These are phyloP conservation scores for Nepenthes mirabilis DNA, from an alignment of 148 eudicot genomes.

Conservation along the genomic window DNA sequence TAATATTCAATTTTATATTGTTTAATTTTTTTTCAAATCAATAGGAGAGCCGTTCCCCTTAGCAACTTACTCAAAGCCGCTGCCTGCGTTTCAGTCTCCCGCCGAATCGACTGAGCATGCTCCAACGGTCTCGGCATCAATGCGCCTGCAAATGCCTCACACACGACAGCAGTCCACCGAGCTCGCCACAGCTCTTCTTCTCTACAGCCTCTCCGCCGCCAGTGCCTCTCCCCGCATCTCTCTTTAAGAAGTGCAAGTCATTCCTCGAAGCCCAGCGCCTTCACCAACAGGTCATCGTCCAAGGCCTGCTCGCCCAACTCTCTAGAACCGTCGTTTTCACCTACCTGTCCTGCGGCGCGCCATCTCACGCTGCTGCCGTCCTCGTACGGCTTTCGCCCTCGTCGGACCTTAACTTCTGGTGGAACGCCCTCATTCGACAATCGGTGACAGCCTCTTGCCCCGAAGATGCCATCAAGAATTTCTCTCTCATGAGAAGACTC, in stretches of 20 bases:
- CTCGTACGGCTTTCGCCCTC: conserved; percentile 26
- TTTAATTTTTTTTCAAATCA: too few species aligned
- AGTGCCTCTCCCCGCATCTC: conserved; percentile 5
- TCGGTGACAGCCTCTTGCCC: conserved; percentile 9
- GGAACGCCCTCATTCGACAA: conserved; percentile 47
- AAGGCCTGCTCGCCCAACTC: conserved; percentile 12
- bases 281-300: conserved; percentile 25
- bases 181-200: too few species aligned
- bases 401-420: conserved; percentile 18
- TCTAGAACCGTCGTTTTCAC: conserved; percentile 12
- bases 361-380: conserved; percentile 14
- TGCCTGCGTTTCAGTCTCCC: too few species aligned
- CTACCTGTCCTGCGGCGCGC: conserved; percentile 17
- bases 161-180: too few species aligned
- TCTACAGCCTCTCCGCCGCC: background rate
- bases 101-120: too few species aligned
- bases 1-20: too few species aligned
- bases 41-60: too few species aligned
- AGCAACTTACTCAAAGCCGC: too few species aligned
- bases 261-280: conserved; percentile 14
- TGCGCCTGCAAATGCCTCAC: too few species aligned
- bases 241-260: conserved; percentile 20
- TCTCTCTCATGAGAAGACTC: conserved; percentile 23
- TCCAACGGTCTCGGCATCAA: too few species aligned
- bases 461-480: conserved; percentile 13